A percentile compares a stretch with the other conserved stretches of the same genome.
phyloP scores from a whole-genome alignment of 257 asterid species.

The Fraxinus anomala region DNA sequence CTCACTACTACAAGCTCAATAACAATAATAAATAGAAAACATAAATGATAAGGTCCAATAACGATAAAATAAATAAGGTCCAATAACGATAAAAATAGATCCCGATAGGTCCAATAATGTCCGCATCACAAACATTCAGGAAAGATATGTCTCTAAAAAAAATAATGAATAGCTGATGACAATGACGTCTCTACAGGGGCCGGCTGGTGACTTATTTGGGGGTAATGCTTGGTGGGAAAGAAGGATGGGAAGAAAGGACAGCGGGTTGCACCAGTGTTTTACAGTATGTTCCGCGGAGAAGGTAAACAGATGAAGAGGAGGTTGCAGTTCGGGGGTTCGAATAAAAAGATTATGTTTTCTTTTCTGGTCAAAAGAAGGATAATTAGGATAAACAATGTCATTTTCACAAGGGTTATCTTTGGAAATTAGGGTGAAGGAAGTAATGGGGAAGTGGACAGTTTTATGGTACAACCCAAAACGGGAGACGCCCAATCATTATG shows the following conservation, averaged over 20 bases:
- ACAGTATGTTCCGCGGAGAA: neutral
- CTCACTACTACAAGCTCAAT: no score
- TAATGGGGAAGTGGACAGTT: neutral
- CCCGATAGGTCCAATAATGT: no score
- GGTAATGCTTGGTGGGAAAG: neutral
- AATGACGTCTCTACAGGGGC: neutral
- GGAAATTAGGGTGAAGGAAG: neutral
- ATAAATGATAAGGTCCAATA: no score
- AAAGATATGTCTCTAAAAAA: neutral
- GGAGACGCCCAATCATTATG: neutral
- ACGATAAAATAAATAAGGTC: no score
- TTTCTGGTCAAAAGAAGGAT: neutral
- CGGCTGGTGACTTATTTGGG: neutral
- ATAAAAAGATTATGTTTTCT: no score
- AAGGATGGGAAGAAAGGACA: neutral
- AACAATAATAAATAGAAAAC: no score
- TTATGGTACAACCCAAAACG: neutral
- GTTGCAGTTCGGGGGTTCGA: neutral
- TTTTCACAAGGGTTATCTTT: neutral
- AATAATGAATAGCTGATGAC: neutral
- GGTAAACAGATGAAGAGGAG: neutral
- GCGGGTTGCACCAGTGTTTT: neutral
- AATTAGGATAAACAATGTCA: neutral
- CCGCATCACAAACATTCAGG: neutral
- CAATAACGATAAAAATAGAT: no score